A percentile compares a stretch with the other conserved stretches of the same genome.
Evolutionary conservation across 225 moss, liverwort and hornwort genomes (phyloP).

Genomic region (Rhytidiadelphus loreus): DNA sequence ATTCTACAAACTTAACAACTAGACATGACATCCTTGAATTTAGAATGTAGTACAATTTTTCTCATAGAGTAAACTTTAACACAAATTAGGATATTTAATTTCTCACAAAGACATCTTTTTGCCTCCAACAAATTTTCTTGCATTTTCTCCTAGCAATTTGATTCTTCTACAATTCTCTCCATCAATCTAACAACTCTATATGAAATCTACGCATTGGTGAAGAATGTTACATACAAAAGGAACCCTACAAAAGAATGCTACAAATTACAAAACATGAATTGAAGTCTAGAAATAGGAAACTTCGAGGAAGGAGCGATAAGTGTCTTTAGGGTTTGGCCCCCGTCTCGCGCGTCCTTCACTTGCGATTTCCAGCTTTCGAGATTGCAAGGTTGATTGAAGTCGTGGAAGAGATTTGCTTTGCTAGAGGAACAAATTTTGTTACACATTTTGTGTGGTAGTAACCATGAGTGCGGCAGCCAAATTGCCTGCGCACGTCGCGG

Average conservation of each 20-base stretch:
- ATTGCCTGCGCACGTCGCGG: constrained; percentile 22
- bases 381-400: background rate
- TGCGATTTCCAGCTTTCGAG: background rate
- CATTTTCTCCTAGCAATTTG: background rate
- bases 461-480: constrained; percentile 22
- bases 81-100: background rate
- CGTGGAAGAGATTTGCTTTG: background rate
- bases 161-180: background rate
- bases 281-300: background rate
- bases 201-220: background rate
- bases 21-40: background rate
- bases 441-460: background rate
- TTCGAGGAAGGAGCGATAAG: background rate
- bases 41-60: background rate
- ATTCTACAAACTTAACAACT: background rate
- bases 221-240: background rate
- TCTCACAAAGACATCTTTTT: rapidly evolving
- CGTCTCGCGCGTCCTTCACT: background rate
- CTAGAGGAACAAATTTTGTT: background rate
- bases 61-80: rapidly evolving
- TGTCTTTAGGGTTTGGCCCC: background rate
- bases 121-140: background rate
- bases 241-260: background rate
- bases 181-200: background rate
- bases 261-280: background rate